Evolutionary conservation across 169 alveolate species (phyloP), one percentile per base, ranked within the genome.

Genomic region (Eimeria maxima): DNA sequence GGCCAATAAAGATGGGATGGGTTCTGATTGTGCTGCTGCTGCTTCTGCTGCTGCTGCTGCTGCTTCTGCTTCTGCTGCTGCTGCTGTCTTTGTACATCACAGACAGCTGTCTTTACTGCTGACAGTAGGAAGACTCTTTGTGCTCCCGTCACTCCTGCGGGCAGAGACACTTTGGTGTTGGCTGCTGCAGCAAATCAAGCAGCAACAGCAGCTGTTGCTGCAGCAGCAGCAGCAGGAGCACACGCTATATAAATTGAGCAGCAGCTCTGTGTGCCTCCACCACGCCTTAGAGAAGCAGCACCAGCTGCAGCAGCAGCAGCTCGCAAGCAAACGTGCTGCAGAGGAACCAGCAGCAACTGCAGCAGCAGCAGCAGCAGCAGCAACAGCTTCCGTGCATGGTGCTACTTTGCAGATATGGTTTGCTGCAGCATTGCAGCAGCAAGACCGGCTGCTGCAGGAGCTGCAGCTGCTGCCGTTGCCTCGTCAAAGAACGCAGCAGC

Each of bases 221-320:
- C 73, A n/a, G 67, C 73, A 24, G 69, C 67, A 81, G 90, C 67
- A 81, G 3, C 42, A 24, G 60, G 20, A 53, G 60, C 60, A 53
- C 69, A 60, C 27, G 20, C 5, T 2, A 24, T 24, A 7, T 60
- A 2, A 1, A 60, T 16, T 11, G 42, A 69, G 24, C 80, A 29
- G 45, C 50, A 38, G 80, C 80, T 20, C 44, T 69, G 47, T 81
- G 45, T 81, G 90, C 73, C 50, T 38, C n/a, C 24, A 53, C 90
- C 90, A 81, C 90, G 3, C 67, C 47, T 24, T 81, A 81, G 90
- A 81, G 69, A 33, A 81, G 22, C 90, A 81, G 90, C 90, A 81
- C 47, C 33, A n/a, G 73, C 73, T 45, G 71, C 67, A 27, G 69
- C 90, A 24, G 71, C 71, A 50, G 50, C 90, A 50, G 29, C 90